Conservation (phyloP, 164 flowering plant genomes). For the Aristolochia californica region DNA sequence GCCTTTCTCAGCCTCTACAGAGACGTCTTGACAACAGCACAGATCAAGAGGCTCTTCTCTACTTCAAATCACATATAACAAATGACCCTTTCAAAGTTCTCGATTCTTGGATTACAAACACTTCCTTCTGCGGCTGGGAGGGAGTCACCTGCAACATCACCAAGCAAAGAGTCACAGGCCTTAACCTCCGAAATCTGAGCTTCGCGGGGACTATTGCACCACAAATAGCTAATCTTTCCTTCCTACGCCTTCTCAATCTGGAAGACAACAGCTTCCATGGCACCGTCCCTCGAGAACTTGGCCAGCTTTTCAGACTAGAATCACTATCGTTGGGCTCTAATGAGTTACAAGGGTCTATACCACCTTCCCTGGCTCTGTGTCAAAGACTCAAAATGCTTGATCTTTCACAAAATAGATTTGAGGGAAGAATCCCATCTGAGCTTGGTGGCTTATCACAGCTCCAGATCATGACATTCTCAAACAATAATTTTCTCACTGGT, state of each 20-base stretch:
- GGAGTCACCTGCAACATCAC: slow-evolving; percentile 19
- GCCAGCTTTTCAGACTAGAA: slow-evolving; percentile 8
- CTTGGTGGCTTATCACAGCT: slow-evolving; percentile 6
- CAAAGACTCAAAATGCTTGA: neutral
- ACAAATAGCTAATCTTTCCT: slow-evolving; percentile 25
- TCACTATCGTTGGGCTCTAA: slow-evolving; percentile 8
- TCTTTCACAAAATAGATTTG: slow-evolving; percentile 4
- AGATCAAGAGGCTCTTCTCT: slow-evolving; percentile 15
- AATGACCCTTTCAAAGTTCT: slow-evolving; percentile 8
- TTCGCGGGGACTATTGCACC: slow-evolving; percentile 23
- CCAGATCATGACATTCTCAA: neutral
- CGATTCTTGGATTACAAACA: slow-evolving; percentile 21
- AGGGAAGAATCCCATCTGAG: slow-evolving; percentile 2
- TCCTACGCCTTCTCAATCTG: slow-evolving; percentile 13
- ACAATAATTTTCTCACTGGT: slow-evolving; percentile 13
- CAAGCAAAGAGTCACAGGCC: slow-evolving; percentile 8
- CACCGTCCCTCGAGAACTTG: slow-evolving; percentile 17
- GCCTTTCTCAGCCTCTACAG: too few relatives aligned
- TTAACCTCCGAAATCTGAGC: slow-evolving; percentile 6
- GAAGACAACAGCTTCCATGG: slow-evolving; percentile 17
- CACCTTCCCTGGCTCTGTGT: slow-evolving; percentile 10
- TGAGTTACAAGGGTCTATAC: slow-evolving; percentile 13
- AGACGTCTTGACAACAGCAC: slow-evolving; percentile 5
- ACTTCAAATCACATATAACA: slow-evolving; percentile 12
- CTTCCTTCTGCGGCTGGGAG: slow-evolving; percentile 24